phyloP scores from a whole-genome alignment of 352 stramenopile genomes.

The Phytophthora pini region DNA sequence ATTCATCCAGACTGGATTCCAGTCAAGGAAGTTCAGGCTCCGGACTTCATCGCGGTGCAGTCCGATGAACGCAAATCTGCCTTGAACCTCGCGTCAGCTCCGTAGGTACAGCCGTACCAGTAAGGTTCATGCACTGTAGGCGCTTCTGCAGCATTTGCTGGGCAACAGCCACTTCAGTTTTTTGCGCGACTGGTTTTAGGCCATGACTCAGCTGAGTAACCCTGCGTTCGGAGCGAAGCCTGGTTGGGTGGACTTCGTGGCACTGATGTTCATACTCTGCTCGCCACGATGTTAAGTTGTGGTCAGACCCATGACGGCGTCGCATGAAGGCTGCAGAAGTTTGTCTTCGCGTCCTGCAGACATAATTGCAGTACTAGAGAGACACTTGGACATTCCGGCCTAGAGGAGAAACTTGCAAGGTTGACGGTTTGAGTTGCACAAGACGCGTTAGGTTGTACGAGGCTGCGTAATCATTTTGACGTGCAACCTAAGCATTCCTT shows the following conservation, averaged over 20 bases:
- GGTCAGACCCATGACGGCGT: constrained; percentile 4
- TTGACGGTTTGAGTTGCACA: no score
- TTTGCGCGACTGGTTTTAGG: constrained; percentile 9
- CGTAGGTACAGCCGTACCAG: neutral
- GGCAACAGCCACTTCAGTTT: neutral
- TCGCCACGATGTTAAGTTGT: constrained; percentile 1
- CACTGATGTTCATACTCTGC: constrained; percentile 5
- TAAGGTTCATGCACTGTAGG: neutral
- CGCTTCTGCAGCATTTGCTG: neutral
- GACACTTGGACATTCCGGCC: no score
- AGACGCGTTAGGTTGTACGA: no score
- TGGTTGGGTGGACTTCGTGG: constrained; percentile 8
- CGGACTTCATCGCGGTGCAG: neutral
- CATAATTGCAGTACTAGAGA: no score
- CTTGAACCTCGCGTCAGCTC: neutral
- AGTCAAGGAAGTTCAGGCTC: constrained; percentile 20
- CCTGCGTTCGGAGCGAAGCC: neutral
- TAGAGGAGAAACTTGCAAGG: no score
- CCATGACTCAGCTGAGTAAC: constrained; percentile 5
- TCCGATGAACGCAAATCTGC: constrained; percentile 1
- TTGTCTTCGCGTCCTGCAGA: no score
- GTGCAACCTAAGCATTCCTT: no score
- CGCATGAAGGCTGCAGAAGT: neutral
- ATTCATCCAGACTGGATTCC: neutral
- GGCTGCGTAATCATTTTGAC: no score